These are phyloP conservation scores for Trametes polyzona DNA, from an alignment of 1,284 basidiomycete genomes.

Conservation along the genomic window DNA sequence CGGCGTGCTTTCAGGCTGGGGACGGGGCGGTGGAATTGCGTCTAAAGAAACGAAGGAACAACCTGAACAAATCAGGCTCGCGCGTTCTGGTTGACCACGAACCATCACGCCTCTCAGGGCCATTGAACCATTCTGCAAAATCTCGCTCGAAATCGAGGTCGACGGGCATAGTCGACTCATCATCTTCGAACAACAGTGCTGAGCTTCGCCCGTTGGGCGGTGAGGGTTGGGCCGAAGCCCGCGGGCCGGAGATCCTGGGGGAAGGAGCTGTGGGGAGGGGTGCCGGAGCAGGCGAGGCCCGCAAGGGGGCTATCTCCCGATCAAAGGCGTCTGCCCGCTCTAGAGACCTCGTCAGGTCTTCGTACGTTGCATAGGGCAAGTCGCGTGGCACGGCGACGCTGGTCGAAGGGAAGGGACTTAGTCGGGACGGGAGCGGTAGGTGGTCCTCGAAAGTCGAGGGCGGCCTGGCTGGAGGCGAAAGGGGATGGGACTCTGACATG, in stretches of 20 bases:
- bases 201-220: background rate
- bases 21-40: too few relatives aligned
- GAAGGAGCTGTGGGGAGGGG: background rate
- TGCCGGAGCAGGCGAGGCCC: slow-evolving; percentile 16
- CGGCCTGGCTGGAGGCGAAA: background rate
- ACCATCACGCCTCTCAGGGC: background rate
- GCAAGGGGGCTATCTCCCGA: slow-evolving; percentile 21
- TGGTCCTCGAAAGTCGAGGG: background rate
- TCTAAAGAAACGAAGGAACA: background rate
- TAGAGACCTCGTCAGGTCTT: slow-evolving; percentile 8
- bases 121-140: background rate
- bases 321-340: slow-evolving; percentile 22
- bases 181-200: too few relatives aligned
- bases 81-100: background rate
- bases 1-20: too few relatives aligned
- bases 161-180: too few relatives aligned
- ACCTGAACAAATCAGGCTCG: background rate
- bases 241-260: slow-evolving; percentile 2
- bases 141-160: background rate
- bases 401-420: background rate
- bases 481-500: background rate
- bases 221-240: background rate
- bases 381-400: background rate
- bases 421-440: background rate
- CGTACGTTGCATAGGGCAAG: background rate